Evolutionary conservation across 805 yeast genomes (phyloP).

Genomic region (Diddensiella santjacobensis): DNA sequence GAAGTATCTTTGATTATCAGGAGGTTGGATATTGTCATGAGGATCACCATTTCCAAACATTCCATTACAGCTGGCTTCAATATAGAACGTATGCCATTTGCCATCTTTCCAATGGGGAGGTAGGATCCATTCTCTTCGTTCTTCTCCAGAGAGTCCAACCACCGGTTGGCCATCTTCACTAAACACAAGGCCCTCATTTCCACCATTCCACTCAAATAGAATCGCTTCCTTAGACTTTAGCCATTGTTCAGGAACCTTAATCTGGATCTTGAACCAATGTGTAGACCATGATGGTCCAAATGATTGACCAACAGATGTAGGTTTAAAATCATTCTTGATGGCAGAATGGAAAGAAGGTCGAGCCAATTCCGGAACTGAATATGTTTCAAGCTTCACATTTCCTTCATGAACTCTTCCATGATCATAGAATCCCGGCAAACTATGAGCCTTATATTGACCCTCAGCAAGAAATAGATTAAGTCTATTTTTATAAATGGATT

Average conservation of each 20-base stretch:
- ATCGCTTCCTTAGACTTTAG: conserved; percentile 46
- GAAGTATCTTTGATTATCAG: conserved; percentile 69
- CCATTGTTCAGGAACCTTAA: conserved; percentile 56
- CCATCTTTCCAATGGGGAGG: conserved; percentile 53
- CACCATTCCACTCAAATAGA: conserved; percentile 77
- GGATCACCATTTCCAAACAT: conserved; percentile 76
- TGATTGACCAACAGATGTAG: conserved; percentile 53
- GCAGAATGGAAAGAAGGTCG: conserved; percentile 22
- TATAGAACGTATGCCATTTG: conserved; percentile 60
- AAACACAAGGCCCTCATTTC: conserved; percentile 84
- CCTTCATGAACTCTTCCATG: conserved; percentile 28
- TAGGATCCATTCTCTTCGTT: conserved; percentile 66
- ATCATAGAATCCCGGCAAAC: conserved; percentile 75
- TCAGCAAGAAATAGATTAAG: conserved; percentile 70
- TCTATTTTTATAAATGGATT: conserved; percentile 65
- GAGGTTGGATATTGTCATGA: conserved; percentile 52
- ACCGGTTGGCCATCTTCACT: conserved; percentile 59
- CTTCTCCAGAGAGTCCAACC: conserved; percentile 86
- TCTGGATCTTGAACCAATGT: conserved; percentile 78
- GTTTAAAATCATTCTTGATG: conserved; percentile 42
- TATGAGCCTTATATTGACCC: conserved; percentile 70
- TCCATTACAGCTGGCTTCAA: conserved; percentile 91
- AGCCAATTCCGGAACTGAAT: conserved; percentile 65
- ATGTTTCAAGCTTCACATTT: conserved; percentile 54
- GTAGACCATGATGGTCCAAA: conserved; percentile 98